Evolutionary conservation across 257 asterid genomes (phyloP).

Genomic region (Verbascum thapsus): DNA sequence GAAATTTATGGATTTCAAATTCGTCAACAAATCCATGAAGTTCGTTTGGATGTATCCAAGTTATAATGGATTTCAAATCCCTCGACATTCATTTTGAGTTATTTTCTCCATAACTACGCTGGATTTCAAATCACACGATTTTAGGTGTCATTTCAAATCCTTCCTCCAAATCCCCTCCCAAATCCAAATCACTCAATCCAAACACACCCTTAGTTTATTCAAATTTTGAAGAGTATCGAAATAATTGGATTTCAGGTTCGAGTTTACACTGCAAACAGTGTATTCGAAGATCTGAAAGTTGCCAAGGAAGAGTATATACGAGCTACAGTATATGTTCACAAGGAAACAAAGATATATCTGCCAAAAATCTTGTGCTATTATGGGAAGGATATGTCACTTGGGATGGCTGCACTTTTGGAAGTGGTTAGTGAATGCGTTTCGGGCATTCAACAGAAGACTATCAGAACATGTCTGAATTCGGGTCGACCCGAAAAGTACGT

Average conservation of each 20-base stretch:
- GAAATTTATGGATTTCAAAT: no score
- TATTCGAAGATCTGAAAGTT: constrained; percentile 66
- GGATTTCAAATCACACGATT: no score
- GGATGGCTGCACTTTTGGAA: constrained; percentile 54
- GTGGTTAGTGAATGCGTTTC: constrained; percentile 53
- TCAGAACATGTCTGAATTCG: constrained; percentile 38
- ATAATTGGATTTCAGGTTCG: constrained; percentile 58
- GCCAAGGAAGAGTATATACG: constrained; percentile 79
- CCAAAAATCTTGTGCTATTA: constrained; percentile 63
- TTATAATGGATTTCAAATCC: no score
- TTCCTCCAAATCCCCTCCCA: no score
- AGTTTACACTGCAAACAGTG: constrained; percentile 54
- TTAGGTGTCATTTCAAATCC: no score
- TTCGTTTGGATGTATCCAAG: no score
- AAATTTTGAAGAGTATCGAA: background rate
- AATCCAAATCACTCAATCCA: no score
- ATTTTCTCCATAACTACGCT: no score
- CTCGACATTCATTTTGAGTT: no score
- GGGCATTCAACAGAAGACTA: constrained; percentile 54
- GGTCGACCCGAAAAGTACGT: constrained; percentile 61
- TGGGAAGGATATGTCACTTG: constrained; percentile 80
- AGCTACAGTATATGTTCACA: constrained; percentile 55
- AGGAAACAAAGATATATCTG: constrained; percentile 63
- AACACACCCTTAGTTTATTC: no score
- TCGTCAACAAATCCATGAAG: no score